phyloP scores from a whole-genome alignment of 257 asterid genomes.

The Ophiorrhiza pumila region DNA sequence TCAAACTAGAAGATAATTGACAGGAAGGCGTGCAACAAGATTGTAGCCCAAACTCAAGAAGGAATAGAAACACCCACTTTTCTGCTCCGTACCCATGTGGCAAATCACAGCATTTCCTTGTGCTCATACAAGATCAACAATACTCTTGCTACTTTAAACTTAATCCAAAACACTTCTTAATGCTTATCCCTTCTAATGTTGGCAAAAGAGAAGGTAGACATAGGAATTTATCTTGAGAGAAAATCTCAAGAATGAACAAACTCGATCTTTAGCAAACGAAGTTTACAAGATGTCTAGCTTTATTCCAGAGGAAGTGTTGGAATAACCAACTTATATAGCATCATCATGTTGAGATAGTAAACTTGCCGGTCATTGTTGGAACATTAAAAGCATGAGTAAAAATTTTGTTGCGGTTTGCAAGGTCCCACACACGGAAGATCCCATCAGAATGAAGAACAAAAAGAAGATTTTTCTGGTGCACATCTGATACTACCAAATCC shows the following conservation, averaged over 20 bases:
- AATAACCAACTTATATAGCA: not conserved
- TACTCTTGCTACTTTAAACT: conserved; percentile 2
- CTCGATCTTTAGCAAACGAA: not conserved
- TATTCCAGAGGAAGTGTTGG: not conserved
- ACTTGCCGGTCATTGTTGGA: conserved; percentile 52
- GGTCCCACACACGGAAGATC: conserved; percentile 77
- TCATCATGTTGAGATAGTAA: conserved; percentile 13
- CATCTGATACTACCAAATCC: conserved; percentile 64
- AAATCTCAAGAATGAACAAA: not conserved
- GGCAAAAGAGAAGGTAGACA: not conserved
- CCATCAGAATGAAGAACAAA: conserved; percentile 95
- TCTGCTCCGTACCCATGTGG: not conserved
- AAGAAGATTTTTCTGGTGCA: conserved; percentile 52
- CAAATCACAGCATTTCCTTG: not conserved
- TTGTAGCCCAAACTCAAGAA: not conserved
- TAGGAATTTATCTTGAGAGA: not conserved
- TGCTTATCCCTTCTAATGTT: conserved; percentile 3
- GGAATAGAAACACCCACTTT: not conserved
- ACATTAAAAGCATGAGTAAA: conserved; percentile 51
- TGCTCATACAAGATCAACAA: not conserved
- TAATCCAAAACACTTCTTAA: not conserved
- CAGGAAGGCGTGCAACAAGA: not conserved
- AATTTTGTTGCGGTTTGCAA: conserved; percentile 48
- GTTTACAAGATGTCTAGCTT: not conserved
- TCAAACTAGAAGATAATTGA: not conserved